A percentile compares a stretch with the other conserved stretches of the same genome.
phyloP scores from a whole-genome alignment of 2,329 filamentous ascomycete species.

The Fusarium aywerte region DNA sequence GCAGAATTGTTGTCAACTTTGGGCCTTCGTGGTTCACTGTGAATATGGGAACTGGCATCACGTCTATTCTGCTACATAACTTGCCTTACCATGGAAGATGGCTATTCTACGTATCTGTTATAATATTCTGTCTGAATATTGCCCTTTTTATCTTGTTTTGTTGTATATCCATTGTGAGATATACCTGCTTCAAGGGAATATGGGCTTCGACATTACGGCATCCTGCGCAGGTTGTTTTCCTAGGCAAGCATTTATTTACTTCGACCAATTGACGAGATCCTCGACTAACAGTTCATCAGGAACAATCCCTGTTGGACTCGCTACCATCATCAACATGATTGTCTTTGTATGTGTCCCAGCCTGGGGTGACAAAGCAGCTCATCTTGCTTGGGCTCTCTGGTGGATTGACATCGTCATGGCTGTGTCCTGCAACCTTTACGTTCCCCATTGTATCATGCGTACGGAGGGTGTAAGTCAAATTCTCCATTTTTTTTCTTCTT shows the following conservation, averaged over 20 bases:
- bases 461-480: slow-evolving; percentile 49
- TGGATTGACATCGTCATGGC: slow-evolving; percentile 62
- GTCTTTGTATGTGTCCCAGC: slow-evolving; percentile 65
- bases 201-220: slow-evolving; percentile 70
- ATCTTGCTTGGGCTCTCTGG: slow-evolving; percentile 64
- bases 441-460: slow-evolving; percentile 60
- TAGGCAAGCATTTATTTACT: slow-evolving; percentile 3
- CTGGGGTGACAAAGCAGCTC: slow-evolving; percentile 65
- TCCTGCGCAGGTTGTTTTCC: slow-evolving; percentile 63
- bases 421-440: slow-evolving; percentile 57
- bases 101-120: slow-evolving; percentile 65
- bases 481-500: slow-evolving; percentile 39
- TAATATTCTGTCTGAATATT: slow-evolving; percentile 67
- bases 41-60: slow-evolving; percentile 73
- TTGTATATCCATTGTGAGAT: slow-evolving; percentile 64
- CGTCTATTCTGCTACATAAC: slow-evolving; percentile 66
- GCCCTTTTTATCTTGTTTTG: slow-evolving; percentile 63
- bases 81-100: slow-evolving; percentile 66
- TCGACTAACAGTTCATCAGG: slow-evolving; percentile 53
- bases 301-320: slow-evolving; percentile 71
- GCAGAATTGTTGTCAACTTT: slow-evolving; percentile 24
- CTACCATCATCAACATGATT: slow-evolving; percentile 70
- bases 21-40: slow-evolving; percentile 52
- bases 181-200: slow-evolving; percentile 69
- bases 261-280: not conserved